Base-by-base conservation (phyloP, 495 filamentous ascomycete species). In the Trichoderma gamsii region DNA sequence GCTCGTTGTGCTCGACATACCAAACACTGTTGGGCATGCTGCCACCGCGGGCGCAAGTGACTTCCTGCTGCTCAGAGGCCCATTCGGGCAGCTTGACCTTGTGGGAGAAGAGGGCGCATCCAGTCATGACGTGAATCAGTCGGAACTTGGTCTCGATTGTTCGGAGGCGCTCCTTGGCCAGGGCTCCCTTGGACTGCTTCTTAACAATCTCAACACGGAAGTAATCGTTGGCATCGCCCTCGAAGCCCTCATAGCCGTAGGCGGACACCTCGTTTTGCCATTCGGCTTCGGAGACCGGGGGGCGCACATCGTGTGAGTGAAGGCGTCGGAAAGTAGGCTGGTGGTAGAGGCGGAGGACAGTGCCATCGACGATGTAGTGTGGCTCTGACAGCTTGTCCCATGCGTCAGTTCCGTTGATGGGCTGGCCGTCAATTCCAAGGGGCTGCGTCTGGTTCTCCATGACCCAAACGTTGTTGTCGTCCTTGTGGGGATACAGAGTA, bases 191-290 rank as follows among this genome's bases (percentile, higher is more conserved):
- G 25, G 95, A 97, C 81, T 96, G 83, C 52, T 88, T 88, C 79
- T 93, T 93, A 72, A 97, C 83, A 73, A 99, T 98, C 76, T 99
- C 95, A 69, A 99, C 83, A 35, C 92, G 89, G 87, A 96, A 99
- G 35, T 92, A 81, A 76, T 99, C 95, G 73, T 99, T 99, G 64
- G 95, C 95, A 78, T 99, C 95, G 66, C 95, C 95, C 66, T 93
- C 86, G 73, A 99, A 99, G 9, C 96, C 96, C 76, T 97, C 93
- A 71, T 97, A 97, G 35, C 95, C 95, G 76, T 99, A 99, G 18
- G 95, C 95, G 8, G 95, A 97, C 16, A 97, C 92, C 77, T 99
- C 95, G 72, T 94, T 96, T 74, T 99, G 95, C 95, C 95, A 99
- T 7, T 99, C 95, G 3, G 92, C 94, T 74, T 99, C 95, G 25